These are phyloP conservation scores for Penicillium sp. DNA, from an alignment of 2,329 filamentous ascomycete species.

Conservation along the genomic window DNA sequence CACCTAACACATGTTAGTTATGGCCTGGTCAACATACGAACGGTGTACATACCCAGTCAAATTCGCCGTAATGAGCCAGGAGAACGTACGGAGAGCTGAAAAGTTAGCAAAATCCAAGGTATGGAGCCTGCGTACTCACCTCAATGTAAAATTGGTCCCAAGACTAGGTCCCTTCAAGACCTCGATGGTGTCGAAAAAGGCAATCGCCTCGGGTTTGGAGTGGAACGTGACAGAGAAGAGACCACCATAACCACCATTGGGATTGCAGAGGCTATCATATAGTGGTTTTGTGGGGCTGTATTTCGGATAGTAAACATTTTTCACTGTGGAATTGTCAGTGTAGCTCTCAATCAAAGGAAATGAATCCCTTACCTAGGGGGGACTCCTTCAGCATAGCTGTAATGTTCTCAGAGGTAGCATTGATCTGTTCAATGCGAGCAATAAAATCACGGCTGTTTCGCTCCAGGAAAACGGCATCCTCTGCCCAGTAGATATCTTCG, in stretches of 20 bases:
- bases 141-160: slow-evolving; percentile 94
- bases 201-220: slow-evolving; percentile 65
- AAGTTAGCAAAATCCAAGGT: slow-evolving; percentile 13
- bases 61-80: slow-evolving; percentile 84
- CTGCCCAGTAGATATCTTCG: slow-evolving; percentile 90
- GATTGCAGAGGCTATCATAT: slow-evolving; percentile 76
- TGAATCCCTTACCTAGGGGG: slow-evolving; percentile 45
- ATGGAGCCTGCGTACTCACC: slow-evolving; percentile 36
- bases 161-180: slow-evolving; percentile 92
- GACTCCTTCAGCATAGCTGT: slow-evolving; percentile 67
- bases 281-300: slow-evolving; percentile 65
- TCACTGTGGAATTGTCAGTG: slow-evolving; percentile 56
- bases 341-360: not conserved
- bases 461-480: slow-evolving; percentile 93
- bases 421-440: slow-evolving; percentile 77
- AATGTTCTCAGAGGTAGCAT: slow-evolving; percentile 79
- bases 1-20: slow-evolving; percentile 50
- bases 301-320: slow-evolving; percentile 84
- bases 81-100: slow-evolving; percentile 82
- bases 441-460: slow-evolving; percentile 93
- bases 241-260: slow-evolving; percentile 82
- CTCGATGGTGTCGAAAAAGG: slow-evolving; percentile 82
- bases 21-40: not conserved
- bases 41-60: slow-evolving; percentile 70
- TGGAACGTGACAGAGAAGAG: slow-evolving; percentile 82